Conservation (phyloP, 2,329 filamentous ascomycete genomes). For the Akanthomyces uredinophilus region DNA sequence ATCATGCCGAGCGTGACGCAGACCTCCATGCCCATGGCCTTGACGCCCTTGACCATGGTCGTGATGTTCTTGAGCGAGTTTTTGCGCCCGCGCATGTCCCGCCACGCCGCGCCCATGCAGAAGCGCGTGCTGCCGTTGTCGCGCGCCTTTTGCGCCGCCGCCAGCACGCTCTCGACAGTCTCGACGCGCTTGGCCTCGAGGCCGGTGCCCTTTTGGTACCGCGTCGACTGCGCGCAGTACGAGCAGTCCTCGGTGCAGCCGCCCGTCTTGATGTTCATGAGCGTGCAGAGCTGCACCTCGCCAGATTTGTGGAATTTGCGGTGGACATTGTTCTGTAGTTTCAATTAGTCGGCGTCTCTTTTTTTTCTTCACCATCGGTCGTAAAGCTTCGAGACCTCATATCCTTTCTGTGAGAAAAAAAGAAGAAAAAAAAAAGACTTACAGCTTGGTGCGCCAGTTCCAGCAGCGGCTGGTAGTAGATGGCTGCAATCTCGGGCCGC, state of each 20-base stretch:
- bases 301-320: constrained; percentile 79
- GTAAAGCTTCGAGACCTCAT: no score
- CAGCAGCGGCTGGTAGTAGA: constrained; percentile 78
- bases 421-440: constrained; percentile 26
- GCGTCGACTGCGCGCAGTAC: constrained; percentile 86
- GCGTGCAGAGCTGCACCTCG: constrained; percentile 84
- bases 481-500: constrained; percentile 70
- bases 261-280: constrained; percentile 96
- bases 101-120: constrained; percentile 93
- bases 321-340: constrained; percentile 63
- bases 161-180: constrained; percentile 73
- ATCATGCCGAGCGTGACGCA: constrained; percentile 97
- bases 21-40: constrained; percentile 78
- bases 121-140: constrained; percentile 84
- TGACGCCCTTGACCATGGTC: constrained; percentile 77
- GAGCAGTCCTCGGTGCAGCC: constrained; percentile 90
- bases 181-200: constrained; percentile 76
- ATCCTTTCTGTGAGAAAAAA: constrained; percentile 12
- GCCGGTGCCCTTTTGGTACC: constrained; percentile 70
- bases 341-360: no score
- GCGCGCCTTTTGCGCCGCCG: constrained; percentile 70
- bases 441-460: constrained; percentile 73
- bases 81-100: constrained; percentile 89
- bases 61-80: constrained; percentile 78
- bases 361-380: no score